A percentile compares a stretch with the other conserved stretches of the same genome.
phyloP scores from a whole-genome alignment of 2,329 filamentous ascomycete species.

The Dactylonectria macrodidyma region DNA sequence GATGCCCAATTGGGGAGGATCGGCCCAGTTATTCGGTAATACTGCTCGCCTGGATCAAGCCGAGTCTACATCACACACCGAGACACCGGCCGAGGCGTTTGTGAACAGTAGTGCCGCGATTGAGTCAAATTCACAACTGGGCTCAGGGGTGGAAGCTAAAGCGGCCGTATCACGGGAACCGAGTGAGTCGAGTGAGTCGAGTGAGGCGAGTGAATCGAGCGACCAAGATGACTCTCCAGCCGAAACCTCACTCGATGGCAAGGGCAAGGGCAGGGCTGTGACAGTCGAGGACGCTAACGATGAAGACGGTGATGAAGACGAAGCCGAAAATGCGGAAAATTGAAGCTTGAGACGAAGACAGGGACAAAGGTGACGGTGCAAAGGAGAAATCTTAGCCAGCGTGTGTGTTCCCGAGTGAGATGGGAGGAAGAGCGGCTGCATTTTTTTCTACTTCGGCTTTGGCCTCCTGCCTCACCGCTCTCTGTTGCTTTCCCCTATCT shows the following conservation, averaged over 20 bases:
- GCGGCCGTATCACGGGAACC: slow-evolving; percentile 24
- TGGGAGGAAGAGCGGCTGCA: slow-evolving; percentile 18
- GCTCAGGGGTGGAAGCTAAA: slow-evolving; percentile 25
- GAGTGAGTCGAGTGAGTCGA: slow-evolving; percentile 27
- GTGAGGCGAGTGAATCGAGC: slow-evolving; percentile 14
- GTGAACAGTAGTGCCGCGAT: neutral
- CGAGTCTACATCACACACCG: slow-evolving; percentile 37
- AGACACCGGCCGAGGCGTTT: slow-evolving; percentile 29
- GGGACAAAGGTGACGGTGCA: slow-evolving; percentile 36
- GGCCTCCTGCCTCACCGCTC: neutral
- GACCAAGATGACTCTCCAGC: slow-evolving; percentile 26
- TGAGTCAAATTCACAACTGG: slow-evolving; percentile 21
- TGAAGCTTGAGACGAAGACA: slow-evolving; percentile 36
- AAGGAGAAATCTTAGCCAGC: slow-evolving; percentile 9
- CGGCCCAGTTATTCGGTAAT: slow-evolving; percentile 63
- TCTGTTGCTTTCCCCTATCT: neutral
- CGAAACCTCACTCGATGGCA: slow-evolving; percentile 39
- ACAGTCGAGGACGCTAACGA: slow-evolving; percentile 64
- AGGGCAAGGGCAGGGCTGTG: slow-evolving; percentile 62
- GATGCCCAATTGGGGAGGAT: slow-evolving; percentile 66
- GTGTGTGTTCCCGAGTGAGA: neutral
- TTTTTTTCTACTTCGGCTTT: slow-evolving; percentile 12
- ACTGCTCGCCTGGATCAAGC: slow-evolving; percentile 46
- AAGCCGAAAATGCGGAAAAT: slow-evolving; percentile 38
- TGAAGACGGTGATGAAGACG: slow-evolving; percentile 51